phyloP scores from a whole-genome alignment of 225 moss, liverwort and hornwort species.

The Pseudisothecium myosuroides region DNA sequence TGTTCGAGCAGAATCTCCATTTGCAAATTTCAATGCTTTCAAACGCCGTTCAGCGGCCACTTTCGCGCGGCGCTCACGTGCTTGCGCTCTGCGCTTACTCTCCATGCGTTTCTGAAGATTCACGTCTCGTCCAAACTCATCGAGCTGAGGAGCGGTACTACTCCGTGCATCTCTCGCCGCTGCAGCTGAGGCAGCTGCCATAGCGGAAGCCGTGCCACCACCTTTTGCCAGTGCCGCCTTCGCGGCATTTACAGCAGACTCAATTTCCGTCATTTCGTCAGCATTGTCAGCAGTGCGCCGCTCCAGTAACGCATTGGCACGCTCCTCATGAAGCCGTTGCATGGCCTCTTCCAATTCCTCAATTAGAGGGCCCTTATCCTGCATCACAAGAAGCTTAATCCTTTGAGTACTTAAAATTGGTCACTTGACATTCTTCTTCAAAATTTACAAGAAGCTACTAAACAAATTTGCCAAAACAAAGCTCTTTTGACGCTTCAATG shows the following conservation, averaged over 20 bases:
- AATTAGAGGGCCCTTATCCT: conserved; percentile 92
- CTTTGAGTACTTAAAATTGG: not conserved
- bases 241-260: conserved; percentile 71
- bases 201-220: conserved; percentile 54
- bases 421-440: not conserved
- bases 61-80: conserved; percentile 56
- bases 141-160: conserved; percentile 58
- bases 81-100: conserved; percentile 73
- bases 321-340: conserved; percentile 95
- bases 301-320: conserved; percentile 82
- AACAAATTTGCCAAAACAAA: not conserved
- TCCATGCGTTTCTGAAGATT: conserved; percentile 91
- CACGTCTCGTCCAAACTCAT: conserved; percentile 96
- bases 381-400: not conserved
- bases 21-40: conserved; percentile 10
- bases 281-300: conserved; percentile 76
- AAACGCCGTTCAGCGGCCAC: conserved; percentile 35
- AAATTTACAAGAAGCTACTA: not conserved
- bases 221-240: conserved; percentile 71
- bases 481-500: not conserved
- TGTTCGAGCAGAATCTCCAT: conserved; percentile 46
- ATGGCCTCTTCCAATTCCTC: conserved; percentile 97
- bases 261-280: conserved; percentile 82
- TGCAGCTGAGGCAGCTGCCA: conserved; percentile 63
- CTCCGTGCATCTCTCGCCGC: conserved; percentile 43